phyloP scores from a whole-genome alignment of 805 yeast genomes.

The Phaffomyces thermotolerans region DNA sequence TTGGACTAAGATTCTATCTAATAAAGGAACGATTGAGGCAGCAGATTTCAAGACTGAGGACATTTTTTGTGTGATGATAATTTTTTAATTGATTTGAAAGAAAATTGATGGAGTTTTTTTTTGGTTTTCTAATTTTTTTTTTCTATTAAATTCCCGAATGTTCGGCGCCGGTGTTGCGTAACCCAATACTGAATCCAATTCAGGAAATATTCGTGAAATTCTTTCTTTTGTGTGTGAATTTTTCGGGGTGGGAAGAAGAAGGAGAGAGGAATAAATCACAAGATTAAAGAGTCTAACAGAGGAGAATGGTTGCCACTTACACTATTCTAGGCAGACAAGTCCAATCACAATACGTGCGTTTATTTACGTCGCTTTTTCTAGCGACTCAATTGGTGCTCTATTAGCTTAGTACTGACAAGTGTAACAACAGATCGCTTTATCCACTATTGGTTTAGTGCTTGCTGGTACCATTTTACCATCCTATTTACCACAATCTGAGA shows the following conservation, averaged over 20 bases:
- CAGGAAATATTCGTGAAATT: not conserved
- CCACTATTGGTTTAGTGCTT: conserved; percentile 26
- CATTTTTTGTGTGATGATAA: conserved; percentile 16
- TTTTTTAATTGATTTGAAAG: no score
- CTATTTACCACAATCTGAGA: conserved; percentile 15
- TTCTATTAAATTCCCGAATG: no score
- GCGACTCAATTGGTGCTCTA: not conserved
- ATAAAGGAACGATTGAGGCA: conserved; percentile 81
- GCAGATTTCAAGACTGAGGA: conserved; percentile 70
- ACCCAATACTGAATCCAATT: not conserved
- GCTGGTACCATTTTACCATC: conserved; percentile 25
- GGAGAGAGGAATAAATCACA: no score
- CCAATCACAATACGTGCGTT: conserved; percentile 23
- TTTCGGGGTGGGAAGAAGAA: not conserved
- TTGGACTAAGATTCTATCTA: conserved; percentile 95
- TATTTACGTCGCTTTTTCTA: not conserved
- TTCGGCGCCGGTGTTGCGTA: conserved; percentile 1
- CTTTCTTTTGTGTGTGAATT: no score
- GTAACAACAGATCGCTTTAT: conserved; percentile 24
- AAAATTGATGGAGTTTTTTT: not conserved
- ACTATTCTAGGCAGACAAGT: conserved; percentile 24
- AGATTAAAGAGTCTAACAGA: not conserved
- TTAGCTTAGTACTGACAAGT: not conserved
- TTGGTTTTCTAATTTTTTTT: not conserved
- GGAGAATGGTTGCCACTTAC: conserved; percentile 23